Evolutionary conservation across 805 yeast species (phyloP).

Genomic region (Hanseniaspora pseudoguilliermondii): DNA sequence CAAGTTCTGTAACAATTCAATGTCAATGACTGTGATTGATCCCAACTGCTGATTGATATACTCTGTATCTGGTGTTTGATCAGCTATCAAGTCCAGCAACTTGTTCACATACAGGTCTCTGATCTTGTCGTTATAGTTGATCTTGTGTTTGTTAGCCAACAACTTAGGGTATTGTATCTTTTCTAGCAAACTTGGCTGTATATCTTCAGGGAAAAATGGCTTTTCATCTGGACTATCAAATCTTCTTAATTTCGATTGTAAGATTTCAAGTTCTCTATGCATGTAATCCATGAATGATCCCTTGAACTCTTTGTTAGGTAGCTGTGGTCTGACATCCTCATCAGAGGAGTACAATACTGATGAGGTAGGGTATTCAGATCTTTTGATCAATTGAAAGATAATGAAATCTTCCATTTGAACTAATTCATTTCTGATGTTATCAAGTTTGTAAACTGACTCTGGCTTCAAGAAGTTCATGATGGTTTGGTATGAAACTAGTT

Average conservation of each 20-base stretch:
- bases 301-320: constrained; percentile 39
- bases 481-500: too few relatives aligned
- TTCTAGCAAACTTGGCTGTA: constrained; percentile 63
- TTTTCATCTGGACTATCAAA: constrained; percentile 90
- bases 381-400: constrained; percentile 79
- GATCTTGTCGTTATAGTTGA: constrained; percentile 65
- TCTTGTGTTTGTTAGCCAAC: constrained; percentile 61
- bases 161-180: constrained; percentile 64
- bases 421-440: constrained; percentile 70
- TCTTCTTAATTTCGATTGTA: constrained; percentile 71
- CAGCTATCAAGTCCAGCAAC: constrained; percentile 66
- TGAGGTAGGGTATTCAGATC: constrained; percentile 73
- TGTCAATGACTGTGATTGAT: constrained; percentile 71
- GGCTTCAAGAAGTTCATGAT: constrained; percentile 76
- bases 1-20: constrained; percentile 74
- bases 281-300: constrained; percentile 87
- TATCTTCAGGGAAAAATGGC: constrained; percentile 67
- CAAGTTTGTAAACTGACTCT: constrained; percentile 63
- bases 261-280: constrained; percentile 56
- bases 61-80: constrained; percentile 51
- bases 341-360: constrained; percentile 58
- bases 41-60: constrained; percentile 60
- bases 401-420: constrained; percentile 95
- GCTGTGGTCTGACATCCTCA: constrained; percentile 35
- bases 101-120: constrained; percentile 51